A percentile compares a stretch with the other conserved stretches of the same genome.
Evolutionary conservation across 2,329 filamentous ascomycete genomes (phyloP).

Genomic region (Alternaria ventricosa): DNA sequence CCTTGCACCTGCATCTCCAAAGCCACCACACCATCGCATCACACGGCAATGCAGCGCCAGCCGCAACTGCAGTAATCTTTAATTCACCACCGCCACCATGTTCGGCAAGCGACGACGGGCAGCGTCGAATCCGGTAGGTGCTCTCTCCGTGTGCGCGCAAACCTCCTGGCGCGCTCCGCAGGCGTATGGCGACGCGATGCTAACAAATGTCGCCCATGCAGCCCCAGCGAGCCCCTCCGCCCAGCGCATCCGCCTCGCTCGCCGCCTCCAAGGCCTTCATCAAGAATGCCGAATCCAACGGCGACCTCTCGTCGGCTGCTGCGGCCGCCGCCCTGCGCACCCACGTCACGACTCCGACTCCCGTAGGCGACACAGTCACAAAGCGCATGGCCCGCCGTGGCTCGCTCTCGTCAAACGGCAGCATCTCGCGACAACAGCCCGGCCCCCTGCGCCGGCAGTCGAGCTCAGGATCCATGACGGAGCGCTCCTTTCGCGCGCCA

Average conservation of each 20-base stretch:
- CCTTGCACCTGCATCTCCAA: conserved; percentile 13
- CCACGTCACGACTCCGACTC: conserved; percentile 77
- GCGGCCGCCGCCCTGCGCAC: conserved; percentile 85
- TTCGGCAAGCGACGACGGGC: conserved; percentile 42
- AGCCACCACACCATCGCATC: conserved; percentile 7
- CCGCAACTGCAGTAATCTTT: conserved; percentile 29
- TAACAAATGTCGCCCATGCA: conserved; percentile 34
- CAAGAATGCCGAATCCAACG: conserved; percentile 67
- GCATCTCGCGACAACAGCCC: conserved; percentile 50
- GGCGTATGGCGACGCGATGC: conserved; percentile 17
- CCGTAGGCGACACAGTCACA: conserved; percentile 82
- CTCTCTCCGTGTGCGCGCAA: conserved; percentile 8
- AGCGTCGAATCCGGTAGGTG: conserved; percentile 44
- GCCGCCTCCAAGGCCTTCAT: conserved; percentile 84
- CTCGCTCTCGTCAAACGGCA: conserved; percentile 73
- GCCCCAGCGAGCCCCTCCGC: conserved; percentile 50
- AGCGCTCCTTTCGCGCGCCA: conserved; percentile 83
- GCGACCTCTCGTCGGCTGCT: conserved; percentile 79
- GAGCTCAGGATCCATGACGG: conserved; percentile 83
- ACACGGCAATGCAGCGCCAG: conserved; percentile 30
- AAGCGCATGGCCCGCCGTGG: conserved; percentile 80
- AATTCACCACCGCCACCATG: conserved; percentile 35
- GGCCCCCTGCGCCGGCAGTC: conserved; percentile 54
- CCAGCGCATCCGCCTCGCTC: conserved; percentile 75
- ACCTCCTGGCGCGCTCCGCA: not conserved